Base-by-base conservation (phyloP, 1,284 basidiomycete genomes). In the Uromyces viciae-fabae region DNA sequence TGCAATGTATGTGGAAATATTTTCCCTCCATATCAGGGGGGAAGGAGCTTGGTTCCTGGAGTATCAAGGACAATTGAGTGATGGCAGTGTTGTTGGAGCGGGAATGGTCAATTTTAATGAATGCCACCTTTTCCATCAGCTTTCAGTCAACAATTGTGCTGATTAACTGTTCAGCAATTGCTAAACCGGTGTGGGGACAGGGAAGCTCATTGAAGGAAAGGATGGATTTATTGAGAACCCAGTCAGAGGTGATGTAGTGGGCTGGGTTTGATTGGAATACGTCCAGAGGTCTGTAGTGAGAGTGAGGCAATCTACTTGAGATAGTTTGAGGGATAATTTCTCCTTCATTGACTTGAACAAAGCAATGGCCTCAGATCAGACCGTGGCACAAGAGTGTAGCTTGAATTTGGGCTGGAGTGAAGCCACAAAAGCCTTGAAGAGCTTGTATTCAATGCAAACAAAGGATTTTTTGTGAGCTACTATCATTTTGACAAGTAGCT, bases 81-180 rank as follows among this genome's bases (percentile, higher is more conserved):
- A 60, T 33, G 11, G 58, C 28, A n/a, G 19, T 5, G 36, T 60
- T n/a, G 58, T 60, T 60, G 11, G 58, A 60, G 14, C 28, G 36
- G 28, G 58, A 11, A 33, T 60, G 28, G 19, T 60, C 58, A 3
- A 60, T 33, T 9, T 25, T 60, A 31, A 60, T 31, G 36, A 60
- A 60, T 31, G 58, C 5, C 28, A 60, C 28, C 58, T 60, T 60
- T 9, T 60, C 58, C 58, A 60, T 11, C 22, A 60, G 14, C 58
- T 60, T 60, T 33, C 58, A 60, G 28, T 60, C 58, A 4, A 60
- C 19, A 60, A 60, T 60, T 60, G 58, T 60, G 14, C 58, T 60
- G 58, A 60, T 60, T 33, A 60, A 33, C 58, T 60, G 58, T 8
- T 60, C 58, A 60, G 58, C 58, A 31, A 60, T 60, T 9, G 5